Conservation (phyloP, 75 land plant genomes). For the Pinus tabuliformis region DNA sequence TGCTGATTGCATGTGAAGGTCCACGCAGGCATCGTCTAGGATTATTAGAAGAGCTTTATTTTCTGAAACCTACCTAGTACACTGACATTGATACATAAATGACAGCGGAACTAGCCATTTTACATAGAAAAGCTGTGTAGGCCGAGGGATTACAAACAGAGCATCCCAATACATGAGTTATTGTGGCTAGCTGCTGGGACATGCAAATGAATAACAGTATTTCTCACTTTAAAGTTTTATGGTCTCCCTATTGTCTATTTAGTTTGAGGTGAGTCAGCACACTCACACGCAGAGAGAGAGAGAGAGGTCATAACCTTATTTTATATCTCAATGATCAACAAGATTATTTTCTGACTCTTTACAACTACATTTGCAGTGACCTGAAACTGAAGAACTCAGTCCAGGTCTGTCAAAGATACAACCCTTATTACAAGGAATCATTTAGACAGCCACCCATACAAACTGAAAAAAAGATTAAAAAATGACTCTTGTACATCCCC, state of each 20-base stretch:
- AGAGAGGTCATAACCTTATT: neutral
- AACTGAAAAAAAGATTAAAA: neutral
- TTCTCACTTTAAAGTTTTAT: neutral
- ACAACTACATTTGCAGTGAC: neutral
- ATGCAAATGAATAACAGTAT: neutral
- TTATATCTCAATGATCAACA: neutral
- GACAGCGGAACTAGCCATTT: neutral
- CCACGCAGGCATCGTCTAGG: neutral
- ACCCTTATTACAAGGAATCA: constrained; percentile 7
- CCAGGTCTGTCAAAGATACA: constrained; percentile 6
- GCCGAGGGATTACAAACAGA: neutral
- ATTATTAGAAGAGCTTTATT: neutral
- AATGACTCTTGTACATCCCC: neutral
- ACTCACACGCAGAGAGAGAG: neutral
- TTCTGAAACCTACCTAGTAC: neutral
- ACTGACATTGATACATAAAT: neutral
- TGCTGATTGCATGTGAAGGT: neutral
- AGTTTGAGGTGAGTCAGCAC: neutral
- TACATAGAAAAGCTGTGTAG: neutral
- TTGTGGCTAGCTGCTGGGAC: neutral
- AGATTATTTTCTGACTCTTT: neutral
- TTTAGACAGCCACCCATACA: constrained; percentile 1
- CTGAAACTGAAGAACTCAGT: constrained; percentile 3
- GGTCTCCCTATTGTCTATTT: neutral
- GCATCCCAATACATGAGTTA: neutral